A percentile compares a stretch with the other conserved stretches of the same genome.
Conservation (phyloP, 345 rosid species). For the Excoecaria agallocha region DNA sequence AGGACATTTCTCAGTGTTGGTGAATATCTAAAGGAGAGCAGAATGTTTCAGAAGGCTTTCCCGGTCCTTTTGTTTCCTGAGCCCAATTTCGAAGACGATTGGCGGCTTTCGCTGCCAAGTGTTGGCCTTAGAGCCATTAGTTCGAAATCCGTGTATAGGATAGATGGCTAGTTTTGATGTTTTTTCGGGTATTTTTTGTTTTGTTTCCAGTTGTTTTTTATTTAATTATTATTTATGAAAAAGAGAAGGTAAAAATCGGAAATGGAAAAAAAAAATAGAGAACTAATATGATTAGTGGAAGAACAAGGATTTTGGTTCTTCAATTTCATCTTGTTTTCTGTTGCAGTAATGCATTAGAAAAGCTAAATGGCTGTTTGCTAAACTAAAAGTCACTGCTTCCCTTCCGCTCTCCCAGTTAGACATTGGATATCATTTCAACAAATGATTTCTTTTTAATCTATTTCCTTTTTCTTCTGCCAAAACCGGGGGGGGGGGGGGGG, state of each 20-base stretch:
- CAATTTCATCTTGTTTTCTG: no score
- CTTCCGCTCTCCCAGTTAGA: no score
- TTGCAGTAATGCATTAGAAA: no score
- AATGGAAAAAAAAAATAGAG: background rate
- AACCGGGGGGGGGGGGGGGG: no score
- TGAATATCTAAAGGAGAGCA: background rate
- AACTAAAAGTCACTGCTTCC: no score
- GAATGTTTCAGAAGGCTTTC: conserved; percentile 1
- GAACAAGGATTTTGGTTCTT: no score
- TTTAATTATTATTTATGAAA: no score
- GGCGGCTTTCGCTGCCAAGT: background rate
- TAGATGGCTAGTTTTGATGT: conserved; percentile 15
- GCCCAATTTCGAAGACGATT: background rate
- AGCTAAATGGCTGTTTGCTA: no score
- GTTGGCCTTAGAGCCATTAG: background rate
- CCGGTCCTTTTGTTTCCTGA: background rate
- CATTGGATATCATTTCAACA: no score
- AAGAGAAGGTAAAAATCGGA: background rate
- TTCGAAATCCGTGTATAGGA: conserved; percentile 23
- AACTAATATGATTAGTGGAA: background rate
- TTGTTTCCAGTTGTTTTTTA: background rate
- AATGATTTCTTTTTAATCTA: no score
- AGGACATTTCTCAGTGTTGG: conserved; percentile 5
- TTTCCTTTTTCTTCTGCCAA: no score
- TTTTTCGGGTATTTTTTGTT: conserved; percentile 1